Base-by-base conservation (phyloP, 768 basidiomycete genomes). In the Mycena haematopus region DNA sequence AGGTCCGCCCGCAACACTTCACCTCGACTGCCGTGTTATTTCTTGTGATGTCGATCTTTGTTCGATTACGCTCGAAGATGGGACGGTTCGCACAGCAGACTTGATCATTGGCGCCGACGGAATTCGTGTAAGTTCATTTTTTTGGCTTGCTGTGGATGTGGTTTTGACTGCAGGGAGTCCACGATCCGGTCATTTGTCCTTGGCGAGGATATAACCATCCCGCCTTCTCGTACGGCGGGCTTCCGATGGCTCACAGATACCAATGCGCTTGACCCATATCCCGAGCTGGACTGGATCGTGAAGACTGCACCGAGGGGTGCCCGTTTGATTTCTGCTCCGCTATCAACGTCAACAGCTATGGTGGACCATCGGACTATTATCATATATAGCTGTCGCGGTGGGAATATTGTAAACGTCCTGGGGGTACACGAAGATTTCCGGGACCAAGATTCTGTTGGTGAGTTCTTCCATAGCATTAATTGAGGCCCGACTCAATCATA, bases 271-370 rank as follows among this genome's bases (percentile, higher is more conserved):
- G 59, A 60, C 0, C 58, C 64, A 2, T 58, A 65, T 31, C 55
- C 63, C 2, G 64, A 65, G 35, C 45, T 65, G 4, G 64, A 65
- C 50, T 65, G 64, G 64, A 61, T 65, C 36, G 58, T 60, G 10
- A 65, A 60, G 35, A 56, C 38, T 1, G 31, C 53, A 38, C 63
- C 63, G 8, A 38, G 56, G 21, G 63, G 63, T 11, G 63, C 63
- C 13, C 52, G 63, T 1, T 21, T 65, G 25, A 65, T 65, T 17
- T 65, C 63, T 6, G 63, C 58, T 17, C 63, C 63, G 21, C 21
- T 60, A 2, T 9, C 25, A 4, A 5, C 21, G 9, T 22, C 44
- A 13, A n/a, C 51, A 33, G 31, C 11, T 1, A 42, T 17, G 17
- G 24, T 53, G 13, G 59, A 65, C 40, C 55, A 60, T 17, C 64